phyloP scores from a whole-genome alignment of 192 early-diverging fungal genomes.

The Phlyctochytrium planicorne region DNA sequence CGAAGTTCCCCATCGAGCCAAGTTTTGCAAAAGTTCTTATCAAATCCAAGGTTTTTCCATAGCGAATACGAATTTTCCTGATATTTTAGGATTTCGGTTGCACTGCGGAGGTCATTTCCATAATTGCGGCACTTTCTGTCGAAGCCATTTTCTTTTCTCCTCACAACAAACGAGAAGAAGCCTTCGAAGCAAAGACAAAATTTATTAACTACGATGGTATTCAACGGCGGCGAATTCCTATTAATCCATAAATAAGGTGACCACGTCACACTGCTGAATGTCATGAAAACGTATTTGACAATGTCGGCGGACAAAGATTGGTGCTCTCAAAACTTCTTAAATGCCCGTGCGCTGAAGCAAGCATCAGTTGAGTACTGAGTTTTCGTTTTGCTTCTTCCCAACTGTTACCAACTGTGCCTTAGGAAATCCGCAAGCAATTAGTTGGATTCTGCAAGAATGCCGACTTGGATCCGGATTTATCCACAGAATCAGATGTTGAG shows the following conservation, averaged over 20 bases:
- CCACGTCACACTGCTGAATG: conserved; percentile 88
- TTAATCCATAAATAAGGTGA: conserved; percentile 53
- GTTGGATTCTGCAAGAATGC: conserved; percentile 71
- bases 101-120: conserved; percentile 83
- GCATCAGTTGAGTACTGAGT: conserved; percentile 54
- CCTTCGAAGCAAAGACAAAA: conserved; percentile 71
- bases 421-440: conserved; percentile 88
- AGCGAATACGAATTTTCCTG: background rate
- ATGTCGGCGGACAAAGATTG: conserved; percentile 80
- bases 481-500: conserved; percentile 75
- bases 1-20: conserved; percentile 91
- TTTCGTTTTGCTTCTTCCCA: conserved; percentile 3
- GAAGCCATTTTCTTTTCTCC: conserved; percentile 89
- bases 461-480: conserved; percentile 59
- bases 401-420: background rate
- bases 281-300: conserved; percentile 71
- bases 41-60: conserved; percentile 57
- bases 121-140: conserved; percentile 89
- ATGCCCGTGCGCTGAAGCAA: conserved; percentile 78
- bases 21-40: conserved; percentile 85
- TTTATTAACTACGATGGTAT: conserved; percentile 77
- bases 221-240: conserved; percentile 14
- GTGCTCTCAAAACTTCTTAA: conserved; percentile 93
- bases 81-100: conserved; percentile 50
- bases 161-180: conserved; percentile 79